Base-by-base conservation (phyloP, 2,329 filamentous ascomycete species). In the Knufia petricola region DNA sequence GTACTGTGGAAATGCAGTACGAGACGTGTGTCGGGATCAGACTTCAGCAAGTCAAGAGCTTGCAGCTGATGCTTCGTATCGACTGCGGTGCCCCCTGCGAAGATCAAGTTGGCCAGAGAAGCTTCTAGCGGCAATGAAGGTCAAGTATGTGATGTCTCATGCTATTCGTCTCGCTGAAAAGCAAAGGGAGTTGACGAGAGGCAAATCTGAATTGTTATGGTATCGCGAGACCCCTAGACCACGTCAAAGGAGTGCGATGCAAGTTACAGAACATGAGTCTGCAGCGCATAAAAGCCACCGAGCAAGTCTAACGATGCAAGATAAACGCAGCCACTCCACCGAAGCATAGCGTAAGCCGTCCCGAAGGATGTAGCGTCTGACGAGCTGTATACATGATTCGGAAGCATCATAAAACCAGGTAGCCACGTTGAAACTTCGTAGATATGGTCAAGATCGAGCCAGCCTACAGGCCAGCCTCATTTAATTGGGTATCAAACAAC, bases 1-100 rank as follows among this genome's bases (percentile, higher is more conserved):
- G 77, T 72, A 3, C 77, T 78, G 51, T 82, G 77, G 10, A 81
- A 64, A 51, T 73, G 72, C 3, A 76, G 60, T 0, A 75, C 64
- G 3, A 76, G 54, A 1, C 64, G 64, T 1, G 71, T 62, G 1
- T 69, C 63, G 0, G 70, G 69, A 47, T 74, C 69, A 32, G 71
- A 66, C 4, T 63, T 66, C 4, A 77, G 58, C 0, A 77, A 60
- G 34, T 60, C 59, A 53, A 76, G 75, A 4, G 61, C 61, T n/a
- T 0, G 67, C 45, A 1, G 63, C 61, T 3, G 60, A 50, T 1
- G 57, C 66, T 47, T 73, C 61, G 52, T 71, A 61, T 0, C 50
- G 41, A 4, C 60, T n/a, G n/a, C n/a, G n/a, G n/a, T n/a, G n/a
- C n/a, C n/a, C n/a, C n/a, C n/a, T n/a, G n/a, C n/a, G n/a, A 12